Evolutionary conservation across 345 rosid genomes (phyloP).

Genomic region (Balakata baccata): DNA sequence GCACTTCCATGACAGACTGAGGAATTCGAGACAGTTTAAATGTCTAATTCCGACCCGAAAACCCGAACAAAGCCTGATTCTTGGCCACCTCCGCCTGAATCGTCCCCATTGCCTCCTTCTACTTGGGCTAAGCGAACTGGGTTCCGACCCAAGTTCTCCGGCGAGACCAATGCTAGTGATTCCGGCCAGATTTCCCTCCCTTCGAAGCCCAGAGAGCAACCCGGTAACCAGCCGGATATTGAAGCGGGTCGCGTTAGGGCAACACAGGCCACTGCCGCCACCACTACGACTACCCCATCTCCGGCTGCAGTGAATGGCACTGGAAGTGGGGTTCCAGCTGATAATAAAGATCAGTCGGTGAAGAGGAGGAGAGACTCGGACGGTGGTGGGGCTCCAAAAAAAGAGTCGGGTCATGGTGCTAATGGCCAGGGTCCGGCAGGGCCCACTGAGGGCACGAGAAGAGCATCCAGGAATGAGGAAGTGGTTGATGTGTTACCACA

Average conservation of each 20-base stretch:
- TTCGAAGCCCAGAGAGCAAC: constrained; percentile 40
- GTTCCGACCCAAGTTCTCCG: constrained; percentile 92
- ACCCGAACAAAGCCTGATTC: constrained; percentile 63
- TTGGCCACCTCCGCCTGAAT: constrained; percentile 71
- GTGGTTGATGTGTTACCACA: constrained; percentile 58
- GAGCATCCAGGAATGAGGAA: constrained; percentile 59
- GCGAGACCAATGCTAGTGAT: constrained; percentile 73
- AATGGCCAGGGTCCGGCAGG: constrained; percentile 44
- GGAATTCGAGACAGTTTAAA: constrained; percentile 26
- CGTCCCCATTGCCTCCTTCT: constrained; percentile 79
- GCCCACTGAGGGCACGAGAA: constrained; percentile 39
- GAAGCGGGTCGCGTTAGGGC: constrained; percentile 52
- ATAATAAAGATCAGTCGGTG: constrained; percentile 55
- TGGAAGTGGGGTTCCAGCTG: constrained; percentile 19
- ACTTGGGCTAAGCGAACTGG: constrained; percentile 96
- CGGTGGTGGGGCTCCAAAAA: constrained; percentile 41
- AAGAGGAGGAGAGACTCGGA: constrained; percentile 87
- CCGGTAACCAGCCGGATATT: constrained; percentile 56
- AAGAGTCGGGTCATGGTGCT: constrained; percentile 39
- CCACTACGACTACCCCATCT: not conserved
- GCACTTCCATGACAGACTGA: not conserved
- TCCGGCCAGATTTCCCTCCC: constrained; percentile 67
- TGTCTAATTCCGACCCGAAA: constrained; percentile 74
- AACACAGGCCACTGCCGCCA: constrained; percentile 14
- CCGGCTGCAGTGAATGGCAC: constrained; percentile 27